These are phyloP conservation scores for Immersiella caudata DNA, from an alignment of 495 filamentous ascomycete species.

Conservation along the genomic window DNA sequence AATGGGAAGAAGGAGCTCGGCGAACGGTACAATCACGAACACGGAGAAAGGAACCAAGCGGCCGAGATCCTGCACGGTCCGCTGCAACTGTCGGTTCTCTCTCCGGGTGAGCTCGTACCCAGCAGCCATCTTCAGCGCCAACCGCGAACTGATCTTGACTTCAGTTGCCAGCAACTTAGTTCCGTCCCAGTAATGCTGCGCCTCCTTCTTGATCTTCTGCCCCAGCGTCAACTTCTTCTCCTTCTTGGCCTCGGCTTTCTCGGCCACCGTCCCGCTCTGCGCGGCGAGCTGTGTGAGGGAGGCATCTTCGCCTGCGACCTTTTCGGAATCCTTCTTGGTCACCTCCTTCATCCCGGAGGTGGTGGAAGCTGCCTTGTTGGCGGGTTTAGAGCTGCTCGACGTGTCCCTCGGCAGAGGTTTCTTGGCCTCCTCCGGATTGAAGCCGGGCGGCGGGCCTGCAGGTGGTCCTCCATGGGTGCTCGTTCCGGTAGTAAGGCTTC, in stretches of 20 bases:
- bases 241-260: constrained; percentile 58
- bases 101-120: constrained; percentile 95
- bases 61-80: constrained; percentile 90
- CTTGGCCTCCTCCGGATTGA: constrained; percentile 88
- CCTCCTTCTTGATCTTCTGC: constrained; percentile 92
- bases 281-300: constrained; percentile 38
- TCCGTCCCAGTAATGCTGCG: constrained; percentile 96
- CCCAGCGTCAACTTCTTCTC: constrained; percentile 77
- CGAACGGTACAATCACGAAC: constrained; percentile 95
- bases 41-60: constrained; percentile 95
- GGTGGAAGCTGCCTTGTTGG: constrained; percentile 37
- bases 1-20: constrained; percentile 90
- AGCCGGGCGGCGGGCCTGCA: constrained; percentile 83
- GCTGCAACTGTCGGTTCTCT: constrained; percentile 88
- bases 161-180: constrained; percentile 96
- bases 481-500: constrained; percentile 69
- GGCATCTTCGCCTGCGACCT: constrained; percentile 32
- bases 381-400: constrained; percentile 42
- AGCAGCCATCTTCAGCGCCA: constrained; percentile 95
- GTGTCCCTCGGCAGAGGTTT: constrained; percentile 69
- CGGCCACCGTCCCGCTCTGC: constrained; percentile 37
- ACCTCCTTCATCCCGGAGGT: constrained; percentile 35
- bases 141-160: constrained; percentile 83
- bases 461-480: constrained; percentile 53
- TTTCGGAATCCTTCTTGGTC: constrained; percentile 36